Evolutionary conservation across 1,139 yeast genomes (phyloP).

Genomic region (Zhuliangozyma parablackwelliae): DNA sequence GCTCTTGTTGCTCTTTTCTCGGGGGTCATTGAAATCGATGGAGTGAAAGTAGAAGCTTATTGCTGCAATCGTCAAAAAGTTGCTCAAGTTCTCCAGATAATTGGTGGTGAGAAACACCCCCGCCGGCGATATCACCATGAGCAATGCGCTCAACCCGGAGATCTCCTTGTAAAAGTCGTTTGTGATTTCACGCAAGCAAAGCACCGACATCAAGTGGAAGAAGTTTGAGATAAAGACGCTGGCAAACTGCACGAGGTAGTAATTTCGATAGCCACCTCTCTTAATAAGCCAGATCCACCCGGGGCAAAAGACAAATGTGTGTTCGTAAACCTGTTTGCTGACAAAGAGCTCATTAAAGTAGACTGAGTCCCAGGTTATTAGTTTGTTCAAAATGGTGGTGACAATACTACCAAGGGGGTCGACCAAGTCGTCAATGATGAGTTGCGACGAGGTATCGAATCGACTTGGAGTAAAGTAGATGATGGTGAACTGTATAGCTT

Average conservation of each 20-base stretch:
- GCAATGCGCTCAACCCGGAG: constrained; percentile 37
- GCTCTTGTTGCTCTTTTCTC: constrained; percentile 14
- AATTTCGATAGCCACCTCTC: constrained; percentile 18
- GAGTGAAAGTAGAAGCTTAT: constrained; percentile 48
- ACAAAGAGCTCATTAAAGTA: constrained; percentile 61
- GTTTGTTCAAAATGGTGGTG: constrained; percentile 34
- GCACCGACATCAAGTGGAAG: constrained; percentile 46
- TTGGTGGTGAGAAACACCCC: constrained; percentile 75
- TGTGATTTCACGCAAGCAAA: constrained; percentile 53
- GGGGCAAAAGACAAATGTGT: constrained; percentile 86
- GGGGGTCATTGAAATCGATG: constrained; percentile 16
- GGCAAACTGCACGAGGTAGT: constrained; percentile 41
- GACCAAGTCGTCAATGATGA: constrained; percentile 15
- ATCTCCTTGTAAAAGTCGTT: constrained; percentile 21
- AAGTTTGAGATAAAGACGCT: constrained; percentile 49
- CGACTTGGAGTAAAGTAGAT: constrained; percentile 29
- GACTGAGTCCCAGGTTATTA: constrained; percentile 83
- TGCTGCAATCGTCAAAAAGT: constrained; percentile 60
- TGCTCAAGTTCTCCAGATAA: constrained; percentile 75
- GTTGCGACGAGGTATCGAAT: constrained; percentile 38
- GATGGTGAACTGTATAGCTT: constrained; percentile 24
- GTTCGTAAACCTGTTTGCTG: constrained; percentile 60
- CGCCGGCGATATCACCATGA: constrained; percentile 67
- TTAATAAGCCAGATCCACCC: constrained; percentile 62
- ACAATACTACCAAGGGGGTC: constrained; percentile 2